Base-by-base conservation (phyloP, 208 protist genomes). In the Naegleria fowleri region DNA sequence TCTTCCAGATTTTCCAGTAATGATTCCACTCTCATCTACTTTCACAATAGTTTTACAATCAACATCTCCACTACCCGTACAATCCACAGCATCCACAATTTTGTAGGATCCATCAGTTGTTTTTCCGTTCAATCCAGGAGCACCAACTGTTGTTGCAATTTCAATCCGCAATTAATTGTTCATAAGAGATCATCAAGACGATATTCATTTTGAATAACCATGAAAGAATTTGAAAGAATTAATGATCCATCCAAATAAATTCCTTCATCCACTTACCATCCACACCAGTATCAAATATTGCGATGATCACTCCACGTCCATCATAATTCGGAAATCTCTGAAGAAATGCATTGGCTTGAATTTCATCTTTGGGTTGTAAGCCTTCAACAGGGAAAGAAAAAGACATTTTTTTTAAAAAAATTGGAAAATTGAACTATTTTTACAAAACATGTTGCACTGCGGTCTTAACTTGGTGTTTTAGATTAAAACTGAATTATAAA, bases 41-140 rank as follows among this genome's bases (percentile, higher is more conserved):
- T 86, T 29, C 29, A 92, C 92, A 33, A 92, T 92, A 0, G 84
- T 92, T 25, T 52, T 86, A 4, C 89, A 94, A 59, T 93, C 90
- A 11, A 95, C 92, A 76, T 95, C 94, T 59, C 94, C 94, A 55
- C 51, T 84, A n/a, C 94, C 93, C 7, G 92, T 93, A 51, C 83
- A 87, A 90, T 95, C 94, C 4, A 95, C 89, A 79, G 92, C 39
- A 90, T 94, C 94, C 52, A 95, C 90, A 38, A 95, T 92, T 88
- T 95, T 94, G 40, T 48, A 41, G 58, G 91, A 92, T n/a, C 94
- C 94, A 43, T 94, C 92, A 67, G 89, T 90, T 22, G 93, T 95
- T 25, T 29, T 29, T 15, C 67, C 43, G 52, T 93, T 9, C 5
- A 48, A 58, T 38, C 84, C 84, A 38, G 13, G 11, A 85, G 51